Base-by-base conservation (phyloP, 2,329 filamentous ascomycete genomes). In the Piedraia hortae region DNA sequence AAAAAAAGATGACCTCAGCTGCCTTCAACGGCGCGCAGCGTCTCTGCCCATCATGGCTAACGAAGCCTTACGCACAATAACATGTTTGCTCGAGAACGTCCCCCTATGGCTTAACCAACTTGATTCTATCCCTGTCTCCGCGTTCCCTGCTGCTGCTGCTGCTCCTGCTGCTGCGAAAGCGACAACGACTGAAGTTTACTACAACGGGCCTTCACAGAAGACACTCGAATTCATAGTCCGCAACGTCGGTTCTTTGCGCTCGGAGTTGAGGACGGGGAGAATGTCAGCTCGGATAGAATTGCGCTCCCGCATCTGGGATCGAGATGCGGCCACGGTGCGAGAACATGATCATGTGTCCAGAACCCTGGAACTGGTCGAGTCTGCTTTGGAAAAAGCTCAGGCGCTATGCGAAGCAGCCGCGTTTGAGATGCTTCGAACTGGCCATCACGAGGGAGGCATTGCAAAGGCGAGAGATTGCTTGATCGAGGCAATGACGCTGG, bases 391-490 rank as follows among this genome's bases (percentile, higher is more conserved):
- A 39, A 61, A 62, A 30, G 71, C 75, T 4, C 77, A 90, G 42
- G 59, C 58, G 25, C 61, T 78, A 34, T 88, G 74, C 41, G 80
- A 91, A 47, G 66, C 67, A 24, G 80, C 72, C 3, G 80, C 80
- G 0, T 78, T 89, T 38, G 74, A 88, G 37, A 77, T 85, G 28
- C 53, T 91, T n/a, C 64, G 80, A 12, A 71, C 78, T 23, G 80
- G 78, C 6, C 70, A 85, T 36, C 90, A 80, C 44, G 58, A 53
- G n/a, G 58, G 62, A 10, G 75, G 89, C 42, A 57, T 90, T 17
- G 52, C 54, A 12, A 67, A 63, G 20, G 69, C 80, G 23, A 61
- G 65, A 36, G 51, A 55, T 26, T 61, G 63, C 9, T 58, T 88
- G 19, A 46, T 47, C 5, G 56, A 67, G 24, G 63, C 77, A 1